Conservation (phyloP, 192 early-diverging fungal genomes). For the Podila clonocystis region DNA sequence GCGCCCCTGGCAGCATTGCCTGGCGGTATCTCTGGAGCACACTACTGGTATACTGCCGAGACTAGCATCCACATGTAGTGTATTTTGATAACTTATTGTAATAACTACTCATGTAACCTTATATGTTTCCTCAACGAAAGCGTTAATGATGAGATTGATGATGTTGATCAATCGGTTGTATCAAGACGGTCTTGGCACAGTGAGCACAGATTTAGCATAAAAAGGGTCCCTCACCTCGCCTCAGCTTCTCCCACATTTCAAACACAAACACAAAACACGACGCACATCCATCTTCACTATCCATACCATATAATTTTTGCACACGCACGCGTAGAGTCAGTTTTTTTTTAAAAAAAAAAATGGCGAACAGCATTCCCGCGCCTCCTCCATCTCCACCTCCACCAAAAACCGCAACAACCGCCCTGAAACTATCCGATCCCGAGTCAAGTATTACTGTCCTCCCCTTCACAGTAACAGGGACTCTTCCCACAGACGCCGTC, state of each 20-base stretch:
- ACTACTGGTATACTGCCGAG: slow-evolving; percentile 22
- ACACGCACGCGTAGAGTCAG: too few species aligned
- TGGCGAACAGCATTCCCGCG: background rate
- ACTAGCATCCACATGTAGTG: slow-evolving; percentile 6
- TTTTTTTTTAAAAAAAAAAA: too few species aligned
- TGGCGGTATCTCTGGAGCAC: slow-evolving; percentile 7
- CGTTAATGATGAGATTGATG: background rate
- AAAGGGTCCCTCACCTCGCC: background rate
- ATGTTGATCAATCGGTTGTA: background rate
- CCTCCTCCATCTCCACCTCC: background rate
- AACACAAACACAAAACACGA: background rate
- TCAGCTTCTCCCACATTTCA: too few species aligned
- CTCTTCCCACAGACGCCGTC: background rate
- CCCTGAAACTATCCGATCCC: background rate
- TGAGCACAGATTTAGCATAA: background rate
- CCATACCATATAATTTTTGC: too few species aligned
- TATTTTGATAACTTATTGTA: background rate
- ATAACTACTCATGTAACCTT: background rate
- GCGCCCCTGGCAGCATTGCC: slow-evolving; percentile 17
- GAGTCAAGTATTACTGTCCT: background rate
- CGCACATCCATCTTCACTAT: too few species aligned
- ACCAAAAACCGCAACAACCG: background rate
- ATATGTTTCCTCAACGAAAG: too few species aligned
- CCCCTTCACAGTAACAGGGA: background rate
- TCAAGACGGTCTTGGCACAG: background rate